Percentiles rank a stretch among this genome's conserved stretches.
These are phyloP conservation scores for Umbelopsis ramanniana DNA, from an alignment of 192 early-diverging fungal species.

Conservation along the genomic window DNA sequence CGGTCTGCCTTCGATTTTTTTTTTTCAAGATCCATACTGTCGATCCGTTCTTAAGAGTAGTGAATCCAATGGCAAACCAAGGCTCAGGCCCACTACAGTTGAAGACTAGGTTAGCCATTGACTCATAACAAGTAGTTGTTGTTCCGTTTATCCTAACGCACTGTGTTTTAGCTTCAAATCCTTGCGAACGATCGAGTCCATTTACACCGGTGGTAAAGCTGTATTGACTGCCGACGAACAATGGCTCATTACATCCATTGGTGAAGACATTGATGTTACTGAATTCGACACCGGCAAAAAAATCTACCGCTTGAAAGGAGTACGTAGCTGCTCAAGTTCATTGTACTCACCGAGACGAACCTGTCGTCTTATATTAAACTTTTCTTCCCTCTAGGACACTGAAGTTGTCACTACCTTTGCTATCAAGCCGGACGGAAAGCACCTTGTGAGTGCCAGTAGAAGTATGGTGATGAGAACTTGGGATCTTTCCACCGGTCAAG, in stretches of 20 bases:
- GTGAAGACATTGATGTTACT: conserved; percentile 81
- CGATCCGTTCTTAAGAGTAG: not conserved
- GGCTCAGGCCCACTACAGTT: conserved; percentile 9
- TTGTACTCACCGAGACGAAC: not conserved
- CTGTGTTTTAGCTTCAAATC: conserved; percentile 65
- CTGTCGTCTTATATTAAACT: not conserved
- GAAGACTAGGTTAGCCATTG: conserved; percentile 6
- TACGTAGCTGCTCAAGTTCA: conserved; percentile 30
- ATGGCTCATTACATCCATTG: conserved; percentile 76
- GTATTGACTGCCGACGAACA: conserved; percentile 67
- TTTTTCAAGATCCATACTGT: not conserved
- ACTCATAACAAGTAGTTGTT: too few relatives aligned
- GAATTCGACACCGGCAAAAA: conserved; percentile 70
- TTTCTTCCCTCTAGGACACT: conserved; percentile 59
- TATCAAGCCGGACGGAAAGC: conserved; percentile 75
- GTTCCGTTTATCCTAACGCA: not conserved
- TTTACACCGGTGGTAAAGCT: conserved; percentile 91
- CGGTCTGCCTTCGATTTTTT: not conserved
- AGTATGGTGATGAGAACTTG: conserved; percentile 80
- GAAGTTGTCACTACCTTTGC: conserved; percentile 90
- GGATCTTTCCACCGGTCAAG: conserved; percentile 66
- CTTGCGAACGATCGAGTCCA: conserved; percentile 80
- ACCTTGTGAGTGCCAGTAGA: conserved; percentile 81
- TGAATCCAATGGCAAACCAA: conserved; percentile 17
- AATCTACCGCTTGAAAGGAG: conserved; percentile 67